Evolutionary conservation across 2,329 filamentous ascomycete species (phyloP).

Genomic region (Stemphylium lycopersici): DNA sequence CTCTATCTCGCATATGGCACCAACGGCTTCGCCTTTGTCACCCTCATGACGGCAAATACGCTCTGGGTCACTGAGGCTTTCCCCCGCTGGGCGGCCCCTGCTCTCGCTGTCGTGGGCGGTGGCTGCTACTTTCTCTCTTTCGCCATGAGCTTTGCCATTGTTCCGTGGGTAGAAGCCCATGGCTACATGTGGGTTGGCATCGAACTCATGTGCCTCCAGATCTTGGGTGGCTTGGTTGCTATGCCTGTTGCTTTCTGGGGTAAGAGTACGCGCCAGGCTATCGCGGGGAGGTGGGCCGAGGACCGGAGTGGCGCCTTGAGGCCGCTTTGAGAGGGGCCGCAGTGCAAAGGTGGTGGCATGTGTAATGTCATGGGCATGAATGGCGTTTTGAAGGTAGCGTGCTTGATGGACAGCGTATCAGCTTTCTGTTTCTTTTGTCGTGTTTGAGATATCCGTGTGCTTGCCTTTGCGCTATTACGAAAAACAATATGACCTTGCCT

Average conservation of each 20-base stretch:
- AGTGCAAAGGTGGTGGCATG: too few relatives aligned
- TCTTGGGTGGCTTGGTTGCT: constrained; percentile 33
- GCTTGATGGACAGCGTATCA: too few relatives aligned
- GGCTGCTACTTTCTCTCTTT: constrained; percentile 33
- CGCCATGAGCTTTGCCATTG: constrained; percentile 29
- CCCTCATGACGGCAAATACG: constrained; percentile 32
- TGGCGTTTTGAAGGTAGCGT: too few relatives aligned
- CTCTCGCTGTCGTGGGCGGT: constrained; percentile 33
- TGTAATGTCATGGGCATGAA: too few relatives aligned
- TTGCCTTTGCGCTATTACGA: too few relatives aligned
- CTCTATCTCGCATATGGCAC: constrained; percentile 39
- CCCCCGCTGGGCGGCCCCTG: constrained; percentile 41
- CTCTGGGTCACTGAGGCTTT: constrained; percentile 44
- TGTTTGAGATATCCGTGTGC: too few relatives aligned
- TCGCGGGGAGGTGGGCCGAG: constrained; percentile 36
- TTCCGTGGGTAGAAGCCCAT: constrained; percentile 34
- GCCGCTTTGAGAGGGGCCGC: constrained; percentile 17
- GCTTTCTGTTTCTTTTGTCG: too few relatives aligned
- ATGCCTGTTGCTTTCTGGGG: constrained; percentile 42
- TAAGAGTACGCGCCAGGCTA: constrained; percentile 34
- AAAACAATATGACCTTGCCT: too few relatives aligned
- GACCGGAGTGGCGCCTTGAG: constrained; percentile 37
- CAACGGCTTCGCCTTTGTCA: constrained; percentile 35
- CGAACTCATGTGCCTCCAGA: constrained; percentile 46
- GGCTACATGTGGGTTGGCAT: constrained; percentile 39